Evolutionary conservation across 176 grass and related monocot species (phyloP).

Genomic region (Ensete ventricosum): DNA sequence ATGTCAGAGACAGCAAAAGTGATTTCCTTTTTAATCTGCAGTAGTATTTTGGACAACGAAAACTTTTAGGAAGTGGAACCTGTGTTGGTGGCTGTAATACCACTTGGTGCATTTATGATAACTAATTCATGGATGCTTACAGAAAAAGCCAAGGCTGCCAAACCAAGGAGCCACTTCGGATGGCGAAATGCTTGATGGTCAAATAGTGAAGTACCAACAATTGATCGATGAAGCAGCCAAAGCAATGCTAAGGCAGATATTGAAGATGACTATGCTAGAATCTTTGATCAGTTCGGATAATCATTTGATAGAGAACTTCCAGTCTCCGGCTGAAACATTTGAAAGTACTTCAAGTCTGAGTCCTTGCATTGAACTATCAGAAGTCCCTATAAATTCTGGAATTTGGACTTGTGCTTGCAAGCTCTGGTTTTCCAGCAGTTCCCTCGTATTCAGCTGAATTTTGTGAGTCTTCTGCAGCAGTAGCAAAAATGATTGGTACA

Average conservation of each 20-base stretch:
- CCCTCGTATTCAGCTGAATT: constrained; percentile 37
- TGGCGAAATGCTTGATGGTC: constrained; percentile 44
- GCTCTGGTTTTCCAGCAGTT: constrained; percentile 58
- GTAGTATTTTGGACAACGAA: no score
- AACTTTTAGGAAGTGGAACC: no score
- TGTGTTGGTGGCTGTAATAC: no score
- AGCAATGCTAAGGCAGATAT: constrained; percentile 80
- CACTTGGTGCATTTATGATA: no score
- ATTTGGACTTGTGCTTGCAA: constrained; percentile 30
- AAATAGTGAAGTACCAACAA: constrained; percentile 91
- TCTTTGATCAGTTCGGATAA: constrained; percentile 35
- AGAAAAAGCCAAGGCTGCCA: constrained; percentile 70
- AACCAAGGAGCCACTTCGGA: constrained; percentile 48
- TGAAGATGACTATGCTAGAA: constrained; percentile 49
- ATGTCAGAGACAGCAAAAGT: no score
- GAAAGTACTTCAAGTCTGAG: constrained; percentile 37
- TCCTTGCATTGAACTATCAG: constrained; percentile 71
- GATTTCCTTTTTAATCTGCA: no score
- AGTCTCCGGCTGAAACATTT: constrained; percentile 37
- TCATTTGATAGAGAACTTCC: constrained; percentile 43
- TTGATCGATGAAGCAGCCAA: constrained; percentile 90
- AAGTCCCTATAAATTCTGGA: constrained; percentile 44
- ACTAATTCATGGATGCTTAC: no score
- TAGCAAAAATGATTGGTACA: constrained; percentile 17
- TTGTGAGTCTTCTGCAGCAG: constrained; percentile 34